Evolutionary conservation across 441 rosid genomes (phyloP).

Genomic region (Croton setiger): DNA sequence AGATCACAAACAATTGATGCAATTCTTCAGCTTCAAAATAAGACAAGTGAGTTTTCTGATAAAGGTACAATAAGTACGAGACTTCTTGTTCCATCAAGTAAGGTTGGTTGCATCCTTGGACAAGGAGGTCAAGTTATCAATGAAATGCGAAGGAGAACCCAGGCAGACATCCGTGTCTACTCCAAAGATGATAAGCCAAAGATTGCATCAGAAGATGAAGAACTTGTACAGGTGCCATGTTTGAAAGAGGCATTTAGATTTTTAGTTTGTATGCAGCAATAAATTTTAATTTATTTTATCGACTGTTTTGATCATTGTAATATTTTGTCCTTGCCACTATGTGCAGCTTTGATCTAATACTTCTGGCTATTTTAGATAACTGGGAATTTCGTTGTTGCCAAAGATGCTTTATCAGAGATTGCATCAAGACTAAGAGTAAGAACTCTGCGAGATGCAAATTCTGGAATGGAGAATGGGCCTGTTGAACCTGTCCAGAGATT

Average conservation of each 20-base stretch:
- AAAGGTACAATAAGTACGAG: conserved; percentile 44
- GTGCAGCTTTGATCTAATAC: conserved; percentile 9
- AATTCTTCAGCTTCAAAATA: conserved; percentile 52
- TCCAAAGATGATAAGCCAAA: conserved; percentile 55
- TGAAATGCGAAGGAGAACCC: conserved; percentile 63
- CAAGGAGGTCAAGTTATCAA: conserved; percentile 62
- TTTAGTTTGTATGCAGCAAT: background rate
- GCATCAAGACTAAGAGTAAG: conserved; percentile 53
- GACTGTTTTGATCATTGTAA: conserved; percentile 2
- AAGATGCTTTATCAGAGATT: conserved; percentile 60
- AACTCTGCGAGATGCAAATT: conserved; percentile 48
- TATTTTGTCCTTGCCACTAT: conserved; percentile 15
- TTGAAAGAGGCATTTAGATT: conserved; percentile 7
- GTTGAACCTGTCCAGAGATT: conserved; percentile 34
- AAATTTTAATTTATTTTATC: conserved; percentile 3
- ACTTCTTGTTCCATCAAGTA: conserved; percentile 58
- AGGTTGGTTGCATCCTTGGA: conserved; percentile 61
- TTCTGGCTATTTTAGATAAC: conserved; percentile 39
- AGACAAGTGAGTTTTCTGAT: conserved; percentile 48
- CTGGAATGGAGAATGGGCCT: conserved; percentile 37
- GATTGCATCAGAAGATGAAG: conserved; percentile 57
- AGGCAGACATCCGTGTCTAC: conserved; percentile 52
- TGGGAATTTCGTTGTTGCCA: conserved; percentile 49
- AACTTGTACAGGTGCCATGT: conserved; percentile 55
- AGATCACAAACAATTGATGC: conserved; percentile 55